Percentiles rank a stretch among this genome's conserved stretches.
Evolutionary conservation across 495 filamentous ascomycete species (phyloP).

Genomic region (Bacidia gigantensis): DNA sequence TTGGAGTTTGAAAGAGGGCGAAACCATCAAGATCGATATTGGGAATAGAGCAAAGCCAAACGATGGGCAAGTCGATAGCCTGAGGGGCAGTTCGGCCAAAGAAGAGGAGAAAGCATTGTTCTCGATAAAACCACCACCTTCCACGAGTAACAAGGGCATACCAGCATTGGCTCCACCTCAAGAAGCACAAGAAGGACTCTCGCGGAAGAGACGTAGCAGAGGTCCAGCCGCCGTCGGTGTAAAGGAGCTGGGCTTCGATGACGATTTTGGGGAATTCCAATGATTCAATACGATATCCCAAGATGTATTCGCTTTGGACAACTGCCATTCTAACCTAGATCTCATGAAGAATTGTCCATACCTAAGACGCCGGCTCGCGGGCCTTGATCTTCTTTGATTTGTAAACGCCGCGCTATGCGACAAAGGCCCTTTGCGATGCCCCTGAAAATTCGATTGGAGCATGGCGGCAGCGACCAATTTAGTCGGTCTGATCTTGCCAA

Average conservation of each 20-base stretch:
- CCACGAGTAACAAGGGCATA: constrained; percentile 24
- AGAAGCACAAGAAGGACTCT: constrained; percentile 21
- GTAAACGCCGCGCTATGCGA: not conserved
- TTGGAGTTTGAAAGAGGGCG: constrained; percentile 68
- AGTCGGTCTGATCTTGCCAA: constrained; percentile 48
- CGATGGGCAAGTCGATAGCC: constrained; percentile 6
- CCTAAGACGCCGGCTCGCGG: not conserved
- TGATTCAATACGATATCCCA: constrained; percentile 12
- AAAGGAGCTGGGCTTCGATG: constrained; percentile 33
- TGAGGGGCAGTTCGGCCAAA: not conserved
- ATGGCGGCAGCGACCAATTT: constrained; percentile 27
- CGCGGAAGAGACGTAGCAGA: constrained; percentile 26
- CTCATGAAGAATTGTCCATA: not conserved
- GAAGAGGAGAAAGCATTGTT: constrained; percentile 27
- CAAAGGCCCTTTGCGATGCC: too few relatives aligned
- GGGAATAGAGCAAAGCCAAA: constrained; percentile 25
- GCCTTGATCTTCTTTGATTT: not conserved
- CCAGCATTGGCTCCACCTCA: constrained; percentile 16
- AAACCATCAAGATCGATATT: constrained; percentile 71
- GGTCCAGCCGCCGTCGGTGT: constrained; percentile 11
- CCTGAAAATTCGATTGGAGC: too few relatives aligned
- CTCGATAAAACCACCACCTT: constrained; percentile 32
- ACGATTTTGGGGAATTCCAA: constrained; percentile 41
- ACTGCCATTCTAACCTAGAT: not conserved
- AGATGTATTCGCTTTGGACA: not conserved